Conservation (phyloP, 2,329 filamentous ascomycete genomes). For the Pseudomassariella vexata region DNA sequence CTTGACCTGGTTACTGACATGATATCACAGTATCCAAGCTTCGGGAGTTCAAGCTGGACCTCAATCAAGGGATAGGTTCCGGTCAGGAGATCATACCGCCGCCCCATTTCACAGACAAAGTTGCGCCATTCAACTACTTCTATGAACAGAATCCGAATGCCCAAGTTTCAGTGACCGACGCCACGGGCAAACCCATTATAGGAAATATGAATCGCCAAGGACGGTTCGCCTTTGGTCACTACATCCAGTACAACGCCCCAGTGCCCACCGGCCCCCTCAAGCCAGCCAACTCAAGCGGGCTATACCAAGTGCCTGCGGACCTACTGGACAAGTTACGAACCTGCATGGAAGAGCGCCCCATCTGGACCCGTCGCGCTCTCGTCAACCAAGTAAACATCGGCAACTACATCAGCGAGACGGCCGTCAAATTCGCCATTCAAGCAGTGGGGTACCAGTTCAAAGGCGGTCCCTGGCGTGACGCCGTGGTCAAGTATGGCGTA, state of each 20-base stretch:
- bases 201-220: slow-evolving; percentile 47
- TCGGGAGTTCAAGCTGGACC: slow-evolving; percentile 60
- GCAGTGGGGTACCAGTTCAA: slow-evolving; percentile 91
- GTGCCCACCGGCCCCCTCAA: slow-evolving; percentile 55
- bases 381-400: slow-evolving; percentile 63
- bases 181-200: slow-evolving; percentile 42
- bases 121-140: slow-evolving; percentile 69
- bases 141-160: slow-evolving; percentile 85
- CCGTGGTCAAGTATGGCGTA: slow-evolving; percentile 76
- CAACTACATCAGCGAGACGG: slow-evolving; percentile 46
- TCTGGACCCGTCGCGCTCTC: slow-evolving; percentile 81
- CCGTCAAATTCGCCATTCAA: slow-evolving; percentile 69
- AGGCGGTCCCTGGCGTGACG: slow-evolving; percentile 86
- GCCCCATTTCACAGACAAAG: slow-evolving; percentile 69
- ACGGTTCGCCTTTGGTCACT: slow-evolving; percentile 45
- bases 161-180: slow-evolving; percentile 51
- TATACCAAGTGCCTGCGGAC: slow-evolving; percentile 43
- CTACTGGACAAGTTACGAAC: slow-evolving; percentile 59
- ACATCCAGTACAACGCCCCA: slow-evolving; percentile 55
- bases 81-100: slow-evolving; percentile 72
- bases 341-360: slow-evolving; percentile 67
- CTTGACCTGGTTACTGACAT: slow-evolving; percentile 11
- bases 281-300: slow-evolving; percentile 46
- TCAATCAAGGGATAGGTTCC: slow-evolving; percentile 51
- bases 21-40: slow-evolving; percentile 40